Percentiles rank a stretch among this genome's conserved stretches.
These are phyloP conservation scores for Cordyceps cicadae DNA, from an alignment of 2,329 filamentous ascomycete species.

Conservation along the genomic window DNA sequence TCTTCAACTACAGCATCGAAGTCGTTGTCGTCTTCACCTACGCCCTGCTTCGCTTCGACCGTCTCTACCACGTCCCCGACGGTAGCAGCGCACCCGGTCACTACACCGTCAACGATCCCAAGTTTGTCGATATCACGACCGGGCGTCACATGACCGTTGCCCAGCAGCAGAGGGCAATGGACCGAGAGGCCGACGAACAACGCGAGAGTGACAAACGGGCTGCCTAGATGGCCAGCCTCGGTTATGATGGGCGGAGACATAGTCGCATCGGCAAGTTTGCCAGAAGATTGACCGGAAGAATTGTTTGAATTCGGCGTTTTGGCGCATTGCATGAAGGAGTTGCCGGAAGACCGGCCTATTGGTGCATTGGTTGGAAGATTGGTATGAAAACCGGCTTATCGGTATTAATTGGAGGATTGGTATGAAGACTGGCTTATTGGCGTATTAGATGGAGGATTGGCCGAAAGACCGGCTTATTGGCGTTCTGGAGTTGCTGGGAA, in stretches of 20 bases:
- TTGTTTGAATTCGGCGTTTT: no score
- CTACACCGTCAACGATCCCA: slow-evolving; percentile 25
- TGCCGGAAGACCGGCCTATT: no score
- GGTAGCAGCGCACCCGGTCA: slow-evolving; percentile 53
- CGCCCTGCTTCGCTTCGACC: slow-evolving; percentile 60
- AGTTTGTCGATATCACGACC: slow-evolving; percentile 18
- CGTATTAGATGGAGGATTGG: no score
- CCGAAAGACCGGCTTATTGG: no score
- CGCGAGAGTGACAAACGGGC: slow-evolving; percentile 17
- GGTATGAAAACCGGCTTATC: no score
- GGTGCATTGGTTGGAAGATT: no score
- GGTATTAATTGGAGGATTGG: no score
- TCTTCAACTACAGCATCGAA: slow-evolving; percentile 71
- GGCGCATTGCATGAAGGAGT: no score
- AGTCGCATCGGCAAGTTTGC: no score
- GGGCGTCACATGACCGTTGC: slow-evolving; percentile 14
- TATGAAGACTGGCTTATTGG: no score
- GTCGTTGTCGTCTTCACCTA: slow-evolving; percentile 61
- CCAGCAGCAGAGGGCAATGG: slow-evolving; percentile 13
- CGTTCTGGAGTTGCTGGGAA: neutral
- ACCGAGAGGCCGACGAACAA: slow-evolving; percentile 16
- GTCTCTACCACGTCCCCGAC: slow-evolving; percentile 66
- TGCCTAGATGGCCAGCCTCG: slow-evolving; percentile 8
- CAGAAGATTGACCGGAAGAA: no score
- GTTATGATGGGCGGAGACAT: no score